phyloP scores from a whole-genome alignment of 306 rosid genomes.

The Hylodesmum podocarpum region DNA sequence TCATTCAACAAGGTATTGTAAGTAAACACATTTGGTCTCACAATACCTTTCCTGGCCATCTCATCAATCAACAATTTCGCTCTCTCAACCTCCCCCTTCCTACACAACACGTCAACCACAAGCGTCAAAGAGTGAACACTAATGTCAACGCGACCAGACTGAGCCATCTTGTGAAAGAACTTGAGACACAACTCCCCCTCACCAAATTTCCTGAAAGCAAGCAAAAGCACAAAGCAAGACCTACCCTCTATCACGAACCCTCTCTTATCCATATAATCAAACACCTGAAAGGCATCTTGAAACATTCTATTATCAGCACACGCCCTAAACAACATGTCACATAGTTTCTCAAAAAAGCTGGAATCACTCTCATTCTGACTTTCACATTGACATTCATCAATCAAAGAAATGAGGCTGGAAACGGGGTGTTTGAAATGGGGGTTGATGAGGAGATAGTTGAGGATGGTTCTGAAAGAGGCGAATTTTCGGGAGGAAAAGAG shows the following conservation, averaged over 20 bases:
- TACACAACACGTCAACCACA: slow-evolving; percentile 65
- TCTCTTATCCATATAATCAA: slow-evolving; percentile 47
- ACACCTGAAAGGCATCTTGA: slow-evolving; percentile 57
- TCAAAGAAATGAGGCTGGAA: slow-evolving; percentile 35
- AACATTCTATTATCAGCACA: slow-evolving; percentile 58
- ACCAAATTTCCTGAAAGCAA: slow-evolving; percentile 56
- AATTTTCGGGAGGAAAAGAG: slow-evolving; percentile 52
- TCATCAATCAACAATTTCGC: slow-evolving; percentile 63
- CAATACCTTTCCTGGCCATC: slow-evolving; percentile 42
- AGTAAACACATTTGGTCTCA: slow-evolving; percentile 57
- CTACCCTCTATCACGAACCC: slow-evolving; percentile 67
- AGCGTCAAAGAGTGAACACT: slow-evolving; percentile 63
- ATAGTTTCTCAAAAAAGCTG: slow-evolving; percentile 46
- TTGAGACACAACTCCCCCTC: slow-evolving; percentile 39
- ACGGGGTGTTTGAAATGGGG: slow-evolving; percentile 16
- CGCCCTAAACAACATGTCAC: slow-evolving; percentile 79
- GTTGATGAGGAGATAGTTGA: slow-evolving; percentile 43
- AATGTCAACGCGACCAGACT: slow-evolving; percentile 41
- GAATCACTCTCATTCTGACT: neutral
- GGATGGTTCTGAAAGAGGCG: slow-evolving; percentile 47
- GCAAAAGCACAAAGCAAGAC: slow-evolving; percentile 75
- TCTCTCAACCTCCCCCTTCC: slow-evolving; percentile 49
- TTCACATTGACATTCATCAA: slow-evolving; percentile 33
- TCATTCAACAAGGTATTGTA: slow-evolving; percentile 66
- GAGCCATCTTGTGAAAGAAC: slow-evolving; percentile 65